Base-by-base conservation (phyloP, 208 protist species). In the Leishmania braziliensis region DNA sequence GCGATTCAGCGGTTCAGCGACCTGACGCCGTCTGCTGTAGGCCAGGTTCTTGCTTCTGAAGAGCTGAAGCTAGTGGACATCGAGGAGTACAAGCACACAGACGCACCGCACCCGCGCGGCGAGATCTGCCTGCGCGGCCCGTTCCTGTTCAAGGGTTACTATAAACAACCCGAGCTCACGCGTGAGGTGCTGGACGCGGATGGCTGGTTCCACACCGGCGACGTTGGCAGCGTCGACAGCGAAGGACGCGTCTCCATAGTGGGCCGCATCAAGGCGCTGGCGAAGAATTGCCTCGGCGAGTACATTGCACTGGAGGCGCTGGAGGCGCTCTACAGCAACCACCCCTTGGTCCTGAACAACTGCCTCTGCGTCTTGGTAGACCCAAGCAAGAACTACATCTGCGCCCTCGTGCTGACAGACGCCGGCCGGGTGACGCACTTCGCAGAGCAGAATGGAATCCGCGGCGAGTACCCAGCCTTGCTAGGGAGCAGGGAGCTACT, bases 1-100 rank as follows among this genome's bases (percentile, higher is more conserved):
- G 87, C 78, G 8, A 91, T 96, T 36, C 92, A 96, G 82, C 81
- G 84, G 5, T 33, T 87, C 3, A 88, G 93, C 2, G 92, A 97
- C 79, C 18, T 90, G 58, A 75, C 85, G 36, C 82, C 84, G 5
- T 84, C 82, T 26, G 84, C 84, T 68, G 89, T 92, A 51, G 36
- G 76, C 33, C 85, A 88, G 78, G 95, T 39, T 39, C 36, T 39
- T 39, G 36, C 36, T 39, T 39, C 36, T 39, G 36, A 39, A 39
- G 36, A 99, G 86, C 53, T 99, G 33, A 97, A 97, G 86, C 89
- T 99, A 0, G 84, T 94, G 20, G 96, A 99, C 79, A 93, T 95
- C 3, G 93, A 95, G 4, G 90, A 95, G 51, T 96, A 95, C 85
- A 90, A 89, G 72, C 92, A 97, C 86, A 94, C 90, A 0, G 92